Base-by-base conservation (phyloP, 2,329 filamentous ascomycete species). In the Lachnellula occidentalis region DNA sequence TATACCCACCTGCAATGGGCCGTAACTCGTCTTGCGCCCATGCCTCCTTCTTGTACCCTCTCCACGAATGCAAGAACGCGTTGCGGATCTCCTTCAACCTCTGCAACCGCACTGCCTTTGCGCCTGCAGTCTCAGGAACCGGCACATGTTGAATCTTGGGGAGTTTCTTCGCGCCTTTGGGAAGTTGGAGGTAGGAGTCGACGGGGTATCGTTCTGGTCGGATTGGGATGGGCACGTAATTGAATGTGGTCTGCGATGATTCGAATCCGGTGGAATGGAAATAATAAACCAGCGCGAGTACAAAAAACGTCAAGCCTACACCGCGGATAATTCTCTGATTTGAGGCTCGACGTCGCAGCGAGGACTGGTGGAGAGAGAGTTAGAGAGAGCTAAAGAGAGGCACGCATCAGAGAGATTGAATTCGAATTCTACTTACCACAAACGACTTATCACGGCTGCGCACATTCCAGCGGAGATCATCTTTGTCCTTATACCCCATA, bases 1-100 rank as follows among this genome's bases (percentile, higher is more conserved):
- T 82, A 59, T 74, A 81, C 5, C 73, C 75, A 54, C 85, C 85
- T 31, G 80, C 79, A 11, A 92, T 74, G 2, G 92, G 92, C 48
- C 72, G 78, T n/a, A 97, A 74, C 73, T 97, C 92, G 67, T 97
- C 92, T 61, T 94, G 87, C 59, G 83, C 82, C 83, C 89, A 94
- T 9, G 91, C 92, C 61, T 85, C 78, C 56, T 82, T 77, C 66
- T 82, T 87, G 73, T 97, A 97, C n/a, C 88, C 89, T 3, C 76
- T 73, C 92, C 92, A 97, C 0, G 90, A 52, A 52, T 65, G 64
- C 34, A 62, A 24, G 43, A 66, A 66, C 4, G 56, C 60, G 17
- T 59, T 54, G 4, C 54, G 53, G 6, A 66, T 60, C 36, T 65
- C 59, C 4, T 55, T 27, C 45, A 62, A 34, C 11, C 64, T 48